Conservation (phyloP, 495 filamentous ascomycete genomes). For the Thermothielavioides terrestris region DNA sequence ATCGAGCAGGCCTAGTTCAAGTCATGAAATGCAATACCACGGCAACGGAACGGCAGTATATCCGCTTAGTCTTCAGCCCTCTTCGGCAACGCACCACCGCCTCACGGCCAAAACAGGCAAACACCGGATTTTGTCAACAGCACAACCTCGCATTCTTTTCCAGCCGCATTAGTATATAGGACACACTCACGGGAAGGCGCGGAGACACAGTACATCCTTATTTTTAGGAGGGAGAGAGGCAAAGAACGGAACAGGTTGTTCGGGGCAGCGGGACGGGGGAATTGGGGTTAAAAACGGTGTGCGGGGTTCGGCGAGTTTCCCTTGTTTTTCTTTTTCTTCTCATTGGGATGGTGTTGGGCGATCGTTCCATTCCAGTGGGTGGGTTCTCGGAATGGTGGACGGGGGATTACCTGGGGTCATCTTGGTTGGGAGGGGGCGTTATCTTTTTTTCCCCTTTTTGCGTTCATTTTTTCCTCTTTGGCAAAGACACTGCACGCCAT, state of each 20-base stretch:
- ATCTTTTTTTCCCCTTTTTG: neutral
- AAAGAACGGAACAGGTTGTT: neutral
- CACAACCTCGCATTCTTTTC: neutral
- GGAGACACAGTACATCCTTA: neutral
- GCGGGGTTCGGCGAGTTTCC: neutral
- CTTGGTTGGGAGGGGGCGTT: neutral
- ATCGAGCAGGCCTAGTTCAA: no score
- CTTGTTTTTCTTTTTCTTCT: neutral
- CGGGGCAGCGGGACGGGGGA: neutral
- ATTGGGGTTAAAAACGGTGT: neutral
- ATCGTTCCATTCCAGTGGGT: neutral
- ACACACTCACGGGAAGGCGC: neutral
- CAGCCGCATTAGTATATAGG: constrained; percentile 2
- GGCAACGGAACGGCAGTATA: neutral
- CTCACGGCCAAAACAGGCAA: neutral
- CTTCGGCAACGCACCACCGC: neutral
- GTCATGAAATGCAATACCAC: neutral
- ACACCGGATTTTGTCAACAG: no score
- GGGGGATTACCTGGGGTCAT: constrained; percentile 1
- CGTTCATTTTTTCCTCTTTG: neutral
- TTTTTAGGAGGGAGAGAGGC: neutral
- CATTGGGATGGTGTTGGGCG: constrained; percentile 1
- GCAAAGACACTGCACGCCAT: neutral
- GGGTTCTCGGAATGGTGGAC: neutral
- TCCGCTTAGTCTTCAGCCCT: no score